A percentile compares a stretch with the other conserved stretches of the same genome.
Conservation (phyloP, 2,329 filamentous ascomycete genomes). For the Pseudogymnoascus sp. region DNA sequence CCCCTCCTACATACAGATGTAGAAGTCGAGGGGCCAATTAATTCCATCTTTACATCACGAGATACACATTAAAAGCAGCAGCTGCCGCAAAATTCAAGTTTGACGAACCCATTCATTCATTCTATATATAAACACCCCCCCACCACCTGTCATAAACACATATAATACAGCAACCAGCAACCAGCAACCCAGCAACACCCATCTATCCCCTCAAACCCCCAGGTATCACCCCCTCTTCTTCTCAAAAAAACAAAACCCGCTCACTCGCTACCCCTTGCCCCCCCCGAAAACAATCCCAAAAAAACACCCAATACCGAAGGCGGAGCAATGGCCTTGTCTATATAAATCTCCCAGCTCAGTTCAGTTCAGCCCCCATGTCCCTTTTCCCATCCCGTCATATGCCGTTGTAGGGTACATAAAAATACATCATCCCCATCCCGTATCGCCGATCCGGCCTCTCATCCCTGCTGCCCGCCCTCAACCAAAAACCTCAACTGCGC, state of each 20-base stretch:
- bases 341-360: neutral
- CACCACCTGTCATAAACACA: neutral
- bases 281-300: neutral
- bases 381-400: neutral
- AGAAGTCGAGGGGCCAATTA: too few species aligned
- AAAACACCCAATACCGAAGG: neutral
- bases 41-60: too few species aligned
- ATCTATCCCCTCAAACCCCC: neutral
- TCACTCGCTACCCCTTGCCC: neutral
- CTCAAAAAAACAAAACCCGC: neutral
- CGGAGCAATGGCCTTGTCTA: neutral
- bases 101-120: neutral
- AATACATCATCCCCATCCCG: neutral
- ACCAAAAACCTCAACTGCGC: slow-evolving; percentile 33
- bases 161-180: neutral
- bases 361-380: neutral
- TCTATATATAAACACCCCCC: neutral
- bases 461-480: neutral
- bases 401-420: neutral
- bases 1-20: too few species aligned
- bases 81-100: too few species aligned
- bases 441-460: neutral
- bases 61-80: too few species aligned
- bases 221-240: neutral
- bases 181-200: neutral